Conservation (phyloP, 148 eudicot genomes). For the Fagopyrum esculentum region DNA sequence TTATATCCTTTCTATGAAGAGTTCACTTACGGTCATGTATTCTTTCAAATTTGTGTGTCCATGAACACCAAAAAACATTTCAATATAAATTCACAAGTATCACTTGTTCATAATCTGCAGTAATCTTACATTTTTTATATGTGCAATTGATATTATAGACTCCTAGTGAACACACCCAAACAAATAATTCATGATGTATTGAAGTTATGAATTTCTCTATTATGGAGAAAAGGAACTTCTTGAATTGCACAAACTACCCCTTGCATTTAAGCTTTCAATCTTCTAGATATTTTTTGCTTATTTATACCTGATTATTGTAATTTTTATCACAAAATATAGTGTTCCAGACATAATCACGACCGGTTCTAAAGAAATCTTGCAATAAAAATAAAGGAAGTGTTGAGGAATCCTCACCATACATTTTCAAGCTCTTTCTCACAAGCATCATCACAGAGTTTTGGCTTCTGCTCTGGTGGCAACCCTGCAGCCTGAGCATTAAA, state of each 20-base stretch:
- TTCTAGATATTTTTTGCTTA: too few species aligned
- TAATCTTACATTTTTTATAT: background rate
- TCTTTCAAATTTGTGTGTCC: background rate
- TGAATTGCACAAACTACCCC: too few species aligned
- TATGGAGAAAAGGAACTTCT: too few species aligned
- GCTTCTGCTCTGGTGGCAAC: slow-evolving; percentile 80
- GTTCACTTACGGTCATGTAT: background rate
- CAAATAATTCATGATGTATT: too few species aligned
- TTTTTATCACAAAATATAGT: too few species aligned
- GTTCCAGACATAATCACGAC: too few species aligned
- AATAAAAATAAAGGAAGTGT: slow-evolving; percentile 20
- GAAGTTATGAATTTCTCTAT: too few species aligned
- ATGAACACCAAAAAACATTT: background rate
- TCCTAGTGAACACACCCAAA: too few species aligned
- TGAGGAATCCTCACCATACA: slow-evolving; percentile 96
- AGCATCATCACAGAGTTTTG: slow-evolving; percentile 66
- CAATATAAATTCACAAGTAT: background rate
- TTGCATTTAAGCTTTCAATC: too few species aligned
- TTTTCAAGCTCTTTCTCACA: slow-evolving; percentile 99
- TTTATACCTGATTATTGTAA: too few species aligned
- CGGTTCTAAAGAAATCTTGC: too few species aligned
- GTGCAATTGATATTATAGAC: too few species aligned
- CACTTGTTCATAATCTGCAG: background rate
- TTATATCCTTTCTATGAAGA: background rate
- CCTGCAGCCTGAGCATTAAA: slow-evolving; percentile 61